These are phyloP conservation scores for Capsicum pubescens DNA, from an alignment of 257 asterid genomes.

Conservation along the genomic window DNA sequence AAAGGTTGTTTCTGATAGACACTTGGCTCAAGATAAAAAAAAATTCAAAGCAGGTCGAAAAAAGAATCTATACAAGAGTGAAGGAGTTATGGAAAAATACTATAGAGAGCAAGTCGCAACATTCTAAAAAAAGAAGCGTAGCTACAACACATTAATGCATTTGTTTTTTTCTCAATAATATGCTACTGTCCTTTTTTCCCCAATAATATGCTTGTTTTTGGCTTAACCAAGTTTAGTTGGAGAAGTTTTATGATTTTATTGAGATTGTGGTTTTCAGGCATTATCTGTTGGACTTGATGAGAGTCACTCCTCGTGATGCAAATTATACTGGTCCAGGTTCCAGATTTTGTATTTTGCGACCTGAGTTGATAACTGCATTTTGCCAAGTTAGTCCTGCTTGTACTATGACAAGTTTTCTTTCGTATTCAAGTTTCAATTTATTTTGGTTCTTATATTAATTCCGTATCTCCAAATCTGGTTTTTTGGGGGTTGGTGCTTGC, in stretches of 20 bases:
- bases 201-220: not conserved
- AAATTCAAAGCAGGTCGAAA: too few species aligned
- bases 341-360: slow-evolving; percentile 88
- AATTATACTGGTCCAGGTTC: slow-evolving; percentile 77
- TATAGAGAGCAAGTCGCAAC: too few species aligned
- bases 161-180: not conserved
- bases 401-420: not conserved
- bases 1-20: too few species aligned
- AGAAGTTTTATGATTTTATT: not conserved
- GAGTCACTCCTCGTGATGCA: slow-evolving; percentile 99
- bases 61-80: too few species aligned
- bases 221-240: not conserved
- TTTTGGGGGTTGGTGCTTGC: not conserved
- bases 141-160: not conserved
- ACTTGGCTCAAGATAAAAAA: too few species aligned
- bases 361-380: slow-evolving; percentile 81
- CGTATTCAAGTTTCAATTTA: not conserved
- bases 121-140: too few species aligned
- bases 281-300: slow-evolving; percentile 93
- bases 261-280: slow-evolving; percentile 55
- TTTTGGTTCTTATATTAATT: slow-evolving; percentile 31
- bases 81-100: too few species aligned
- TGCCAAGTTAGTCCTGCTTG: slow-evolving; percentile 64
- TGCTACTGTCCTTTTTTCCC: not conserved
- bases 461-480: not conserved